Conservation (phyloP, 176 grass and related monocot genomes). For the Poa annua region DNA sequence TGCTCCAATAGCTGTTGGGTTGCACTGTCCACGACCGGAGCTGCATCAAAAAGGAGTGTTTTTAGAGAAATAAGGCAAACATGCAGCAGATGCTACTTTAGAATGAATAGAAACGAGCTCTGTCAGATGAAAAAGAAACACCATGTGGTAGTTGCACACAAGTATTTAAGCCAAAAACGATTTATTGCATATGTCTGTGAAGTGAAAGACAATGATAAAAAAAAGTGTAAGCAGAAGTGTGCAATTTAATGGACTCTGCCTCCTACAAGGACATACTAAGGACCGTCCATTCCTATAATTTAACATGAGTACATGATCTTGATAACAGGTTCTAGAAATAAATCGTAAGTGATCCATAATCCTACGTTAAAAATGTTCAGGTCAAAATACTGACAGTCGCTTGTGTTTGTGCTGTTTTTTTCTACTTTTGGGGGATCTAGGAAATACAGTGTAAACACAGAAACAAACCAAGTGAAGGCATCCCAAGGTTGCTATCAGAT, state of each 20-base stretch:
- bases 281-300: conserved; percentile 10
- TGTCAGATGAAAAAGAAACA: neutral
- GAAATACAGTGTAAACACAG: conserved; percentile 5
- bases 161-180: neutral
- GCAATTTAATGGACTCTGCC: neutral
- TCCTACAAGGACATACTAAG: conserved; percentile 9
- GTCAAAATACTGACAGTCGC: neutral
- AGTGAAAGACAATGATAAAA: conserved; percentile 1
- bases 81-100: neutral
- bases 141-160: neutral
- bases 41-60: conserved; percentile 42
- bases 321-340: neutral
- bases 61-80: conserved; percentile 23
- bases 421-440: neutral
- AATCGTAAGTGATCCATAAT: neutral
- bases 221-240: neutral
- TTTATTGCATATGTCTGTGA: neutral
- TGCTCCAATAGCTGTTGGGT: conserved; percentile 77
- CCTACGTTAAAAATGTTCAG: neutral
- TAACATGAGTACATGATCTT: conserved; percentile 24
- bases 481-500: conserved; percentile 27
- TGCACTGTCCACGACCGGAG: conserved; percentile 58
- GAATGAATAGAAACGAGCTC: neutral
- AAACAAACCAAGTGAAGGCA: conserved; percentile 20
- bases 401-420: conserved; percentile 14